phyloP scores from a whole-genome alignment of 2,329 filamentous ascomycete genomes.

The Paecilomyces sp. region DNA sequence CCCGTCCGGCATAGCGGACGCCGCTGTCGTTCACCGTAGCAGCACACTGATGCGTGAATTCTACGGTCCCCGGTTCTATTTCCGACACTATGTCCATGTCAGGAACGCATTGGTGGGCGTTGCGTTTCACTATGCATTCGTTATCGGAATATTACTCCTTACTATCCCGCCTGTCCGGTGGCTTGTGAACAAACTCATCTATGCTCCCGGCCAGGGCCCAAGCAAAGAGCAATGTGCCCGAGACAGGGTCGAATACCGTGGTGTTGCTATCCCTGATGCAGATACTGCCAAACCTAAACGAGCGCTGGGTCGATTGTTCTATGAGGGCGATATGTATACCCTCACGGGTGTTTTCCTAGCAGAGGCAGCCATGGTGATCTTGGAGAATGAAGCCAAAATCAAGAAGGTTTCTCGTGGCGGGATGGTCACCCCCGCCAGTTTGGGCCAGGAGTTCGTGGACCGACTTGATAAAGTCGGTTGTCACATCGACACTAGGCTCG shows the following conservation, averaged over 20 bases:
- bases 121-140: constrained; percentile 43
- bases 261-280: constrained; percentile 38
- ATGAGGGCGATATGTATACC: constrained; percentile 35
- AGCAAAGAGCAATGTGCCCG: constrained; percentile 33
- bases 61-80: constrained; percentile 53
- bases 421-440: constrained; percentile 40
- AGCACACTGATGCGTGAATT: constrained; percentile 52
- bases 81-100: constrained; percentile 50
- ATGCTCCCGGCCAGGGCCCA: constrained; percentile 46
- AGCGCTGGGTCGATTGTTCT: constrained; percentile 35
- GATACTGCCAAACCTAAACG: constrained; percentile 25
- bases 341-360: constrained; percentile 37
- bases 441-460: constrained; percentile 42
- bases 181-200: constrained; percentile 40
- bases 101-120: constrained; percentile 42
- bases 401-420: constrained; percentile 37
- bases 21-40: constrained; percentile 52
- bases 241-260: constrained; percentile 36
- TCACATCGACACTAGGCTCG: constrained; percentile 30
- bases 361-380: constrained; percentile 39
- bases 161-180: constrained; percentile 47
- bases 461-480: constrained; percentile 38
- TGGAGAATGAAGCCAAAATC: constrained; percentile 35
- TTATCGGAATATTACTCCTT: constrained; percentile 40
- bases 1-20: constrained; percentile 46